A percentile compares a stretch with the other conserved stretches of the same genome.
Evolutionary conservation across 805 yeast genomes (phyloP).

Genomic region (Candida railenensis): DNA sequence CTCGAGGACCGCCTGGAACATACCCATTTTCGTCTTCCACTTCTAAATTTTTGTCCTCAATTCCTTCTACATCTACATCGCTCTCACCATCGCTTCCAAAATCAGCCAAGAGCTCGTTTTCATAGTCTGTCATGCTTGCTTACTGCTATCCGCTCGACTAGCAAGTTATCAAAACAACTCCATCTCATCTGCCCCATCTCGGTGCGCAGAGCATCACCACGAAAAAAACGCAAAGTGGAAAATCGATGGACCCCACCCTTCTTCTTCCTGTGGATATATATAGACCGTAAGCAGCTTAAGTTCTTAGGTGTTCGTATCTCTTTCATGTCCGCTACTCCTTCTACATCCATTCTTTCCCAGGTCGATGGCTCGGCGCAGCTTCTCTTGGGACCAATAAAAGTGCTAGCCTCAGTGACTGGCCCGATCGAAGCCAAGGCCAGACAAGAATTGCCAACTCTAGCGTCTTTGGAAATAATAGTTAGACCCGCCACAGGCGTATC

Average conservation of each 20-base stretch:
- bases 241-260: background rate
- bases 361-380: slow-evolving; percentile 83
- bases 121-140: background rate
- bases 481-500: slow-evolving; percentile 79
- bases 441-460: slow-evolving; percentile 79
- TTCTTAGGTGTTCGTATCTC: background rate
- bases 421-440: slow-evolving; percentile 83
- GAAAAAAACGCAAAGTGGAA: background rate
- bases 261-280: background rate
- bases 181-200: background rate
- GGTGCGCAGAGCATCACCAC: background rate
- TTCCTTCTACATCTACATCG: slow-evolving; percentile 6
- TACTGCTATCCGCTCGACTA: background rate
- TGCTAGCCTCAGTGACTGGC: slow-evolving; percentile 80
- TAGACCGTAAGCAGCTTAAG: background rate
- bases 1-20: too few species aligned
- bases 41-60: background rate
- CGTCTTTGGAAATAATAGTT: slow-evolving; percentile 74
- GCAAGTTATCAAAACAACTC: background rate
- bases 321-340: slow-evolving; percentile 20
- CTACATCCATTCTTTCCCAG: slow-evolving; percentile 41
- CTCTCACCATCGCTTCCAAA: slow-evolving; percentile 4
- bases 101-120: slow-evolving; percentile 5
- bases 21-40: background rate
- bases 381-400: slow-evolving; percentile 49